Evolutionary conservation across 345 rosid genomes (phyloP).

Genomic region (Eucalyptus tenuipes): DNA sequence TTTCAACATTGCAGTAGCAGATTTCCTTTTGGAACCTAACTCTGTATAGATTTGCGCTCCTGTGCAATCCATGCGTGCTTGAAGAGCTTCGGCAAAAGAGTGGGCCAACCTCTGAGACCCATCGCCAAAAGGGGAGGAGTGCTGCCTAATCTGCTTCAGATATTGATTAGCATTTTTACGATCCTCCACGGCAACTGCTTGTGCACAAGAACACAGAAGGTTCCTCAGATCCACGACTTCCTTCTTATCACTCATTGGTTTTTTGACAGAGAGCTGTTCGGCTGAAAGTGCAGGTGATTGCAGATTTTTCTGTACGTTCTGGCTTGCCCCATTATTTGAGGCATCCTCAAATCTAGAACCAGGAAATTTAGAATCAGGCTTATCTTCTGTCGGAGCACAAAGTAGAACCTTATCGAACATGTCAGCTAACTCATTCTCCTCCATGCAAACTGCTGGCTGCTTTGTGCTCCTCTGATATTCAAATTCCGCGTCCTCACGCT

Average conservation of each 20-base stretch:
- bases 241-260: not conserved
- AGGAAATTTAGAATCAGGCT: not conserved
- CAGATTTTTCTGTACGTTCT: not conserved
- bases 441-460: slow-evolving; percentile 12
- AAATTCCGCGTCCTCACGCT: slow-evolving; percentile 6
- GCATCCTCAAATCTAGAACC: not conserved
- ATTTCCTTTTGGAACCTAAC: slow-evolving; percentile 2
- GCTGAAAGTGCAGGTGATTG: not conserved
- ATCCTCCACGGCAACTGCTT: slow-evolving; percentile 23
- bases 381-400: not conserved
- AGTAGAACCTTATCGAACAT: slow-evolving; percentile 25
- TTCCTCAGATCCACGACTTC: slow-evolving; percentile 28
- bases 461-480: slow-evolving; percentile 26
- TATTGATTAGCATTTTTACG: slow-evolving; percentile 16
- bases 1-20: slow-evolving; percentile 23
- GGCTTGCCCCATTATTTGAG: not conserved
- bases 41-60: slow-evolving; percentile 3
- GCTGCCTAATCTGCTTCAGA: slow-evolving; percentile 24
- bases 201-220: slow-evolving; percentile 26
- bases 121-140: slow-evolving; percentile 25
- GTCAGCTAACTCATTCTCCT: slow-evolving; percentile 26
- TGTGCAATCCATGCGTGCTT: slow-evolving; percentile 22
- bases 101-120: slow-evolving; percentile 34
- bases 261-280: slow-evolving; percentile 2
- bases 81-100: slow-evolving; percentile 29